Evolutionary conservation across 495 filamentous ascomycete genomes (phyloP), one percentile per base, ranked within the genome.

Genomic region (Lophiotrema nucula): DNA sequence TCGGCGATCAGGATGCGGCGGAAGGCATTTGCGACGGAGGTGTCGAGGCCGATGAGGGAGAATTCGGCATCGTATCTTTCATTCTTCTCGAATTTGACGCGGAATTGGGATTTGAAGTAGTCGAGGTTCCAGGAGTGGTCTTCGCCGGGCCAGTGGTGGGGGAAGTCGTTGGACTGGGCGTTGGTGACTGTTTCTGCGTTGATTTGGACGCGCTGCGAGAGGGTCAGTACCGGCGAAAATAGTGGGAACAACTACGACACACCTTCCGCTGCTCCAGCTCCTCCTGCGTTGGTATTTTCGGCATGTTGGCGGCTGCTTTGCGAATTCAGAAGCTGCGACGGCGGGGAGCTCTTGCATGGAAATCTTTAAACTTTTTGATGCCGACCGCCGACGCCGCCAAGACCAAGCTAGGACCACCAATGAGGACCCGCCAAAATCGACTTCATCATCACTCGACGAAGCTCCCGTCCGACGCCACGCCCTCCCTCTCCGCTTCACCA

Each of bases 1-100:
- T 99, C 95, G 51, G 93, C 86, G 74, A 99, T 86, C 57, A 97
- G 81, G 67, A 99, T 97, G 43, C 95, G 89, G 62, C 95, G 93
- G 79, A 97, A 96, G 67, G 95, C 95, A 72, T 99, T 99, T 62
- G 95, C 91, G 68, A 99, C 86, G 51, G 88, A 81, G 62, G 95
- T 92, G 67, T 99, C 92, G 61, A 92, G 72, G 66, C 91, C 90
- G 69, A 95, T 85, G 62, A 97, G 82, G 19, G 91, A 96, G 78
- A 97, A 97, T 28, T 86, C 84, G 54, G 87, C 72, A 65, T 95
- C 86, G 70, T 81, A 78, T 37, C 80, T 80, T 26, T 84, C 78
- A 71, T 90, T 90, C 47, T 87, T 77, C 79, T 96, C 88, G 74
- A 95, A 93, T 68, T 90, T 76, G 70, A 98, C 79, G 18, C 74